Base-by-base conservation (phyloP, 345 rosid species). In the Viola odorata region DNA sequence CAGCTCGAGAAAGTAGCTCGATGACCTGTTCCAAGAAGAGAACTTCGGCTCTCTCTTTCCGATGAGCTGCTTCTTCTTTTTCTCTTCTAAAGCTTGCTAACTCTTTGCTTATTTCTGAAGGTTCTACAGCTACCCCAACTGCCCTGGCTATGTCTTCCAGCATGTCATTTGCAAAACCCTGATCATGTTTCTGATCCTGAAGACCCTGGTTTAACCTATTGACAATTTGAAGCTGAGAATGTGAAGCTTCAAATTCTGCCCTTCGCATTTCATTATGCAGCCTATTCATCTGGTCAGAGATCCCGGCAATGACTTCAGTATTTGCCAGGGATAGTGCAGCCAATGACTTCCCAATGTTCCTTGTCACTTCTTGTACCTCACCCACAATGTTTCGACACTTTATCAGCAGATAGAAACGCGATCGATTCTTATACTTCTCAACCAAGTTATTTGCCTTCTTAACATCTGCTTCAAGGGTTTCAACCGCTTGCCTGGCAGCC, bases 251-350 rank as follows among this genome's bases (percentile, higher is more conserved):
- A 6, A 82, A 72, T 65, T 85, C 82, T 16, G 77, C 91, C 55
- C 82, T 75, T 66, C 79, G 91, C 91, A 85, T 85, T 73, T 85
- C 91, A 74, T 64, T 69, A 49, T 85, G 91, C 39, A 85, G 74
- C 71, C 80, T 79, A 72, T 78, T 60, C 59, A 85, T 78, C 68
- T 82, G 84, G 42, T 82, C 84, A 16, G 84, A 77, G 48, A 82
- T 81, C 48, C 76, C 84, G 5, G 82, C 60, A 41, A 82, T 79
- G 40, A 85, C 77, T 60, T 82, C 91, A 4, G 84, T 75, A 58
- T 75, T 81, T 7, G 80, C 81, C 36, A 85, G 70, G 51, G 87
- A 73, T 57, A 85, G 66, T 40, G 81, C 65, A 50, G 76, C 83
- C 77, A 85, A 75, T 42, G 85, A 82, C 80, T 66, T 79, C 53